Evolutionary conservation across 495 filamentous ascomycete genomes (phyloP).

Genomic region (Aspergillus nanangensis): DNA sequence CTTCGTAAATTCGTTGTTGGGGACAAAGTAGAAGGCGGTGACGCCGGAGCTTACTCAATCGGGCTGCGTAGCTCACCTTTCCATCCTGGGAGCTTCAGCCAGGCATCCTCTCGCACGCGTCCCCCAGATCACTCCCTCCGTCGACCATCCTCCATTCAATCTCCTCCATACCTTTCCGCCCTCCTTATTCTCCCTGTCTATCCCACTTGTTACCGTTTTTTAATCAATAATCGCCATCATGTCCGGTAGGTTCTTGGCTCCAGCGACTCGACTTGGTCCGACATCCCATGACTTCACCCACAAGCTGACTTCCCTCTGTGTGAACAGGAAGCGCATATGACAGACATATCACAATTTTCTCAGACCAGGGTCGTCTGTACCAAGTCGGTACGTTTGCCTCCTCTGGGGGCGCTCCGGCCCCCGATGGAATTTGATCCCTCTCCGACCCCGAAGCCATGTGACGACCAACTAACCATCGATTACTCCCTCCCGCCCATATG

Average conservation of each 20-base stretch:
- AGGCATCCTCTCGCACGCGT: conserved; percentile 44
- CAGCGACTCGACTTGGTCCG: too few relatives aligned
- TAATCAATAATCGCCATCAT: conserved; percentile 25
- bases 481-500: too few relatives aligned
- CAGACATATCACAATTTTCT: conserved; percentile 99
- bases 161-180: conserved; percentile 11
- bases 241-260: conserved; percentile 32
- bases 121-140: conserved; percentile 25
- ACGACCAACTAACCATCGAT: conserved; percentile 21
- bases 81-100: conserved; percentile 40
- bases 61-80: conserved; percentile 6
- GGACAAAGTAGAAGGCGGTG: conserved; percentile 16
- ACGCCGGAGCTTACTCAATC: conserved; percentile 23
- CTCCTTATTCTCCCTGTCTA: not conserved
- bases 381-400: conserved; percentile 83
- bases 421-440: not conserved
- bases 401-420: not conserved
- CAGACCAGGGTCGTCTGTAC: conserved; percentile 94
- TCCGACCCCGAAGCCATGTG: not conserved
- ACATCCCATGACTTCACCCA: conserved; percentile 32
- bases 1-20: not conserved
- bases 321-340: conserved; percentile 93
- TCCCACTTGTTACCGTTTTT: conserved; percentile 8
- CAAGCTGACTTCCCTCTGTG: conserved; percentile 28
- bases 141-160: conserved; percentile 11